These are phyloP conservation scores for Yarrowia sp. DNA, from an alignment of 805 yeast genomes.

Conservation along the genomic window DNA sequence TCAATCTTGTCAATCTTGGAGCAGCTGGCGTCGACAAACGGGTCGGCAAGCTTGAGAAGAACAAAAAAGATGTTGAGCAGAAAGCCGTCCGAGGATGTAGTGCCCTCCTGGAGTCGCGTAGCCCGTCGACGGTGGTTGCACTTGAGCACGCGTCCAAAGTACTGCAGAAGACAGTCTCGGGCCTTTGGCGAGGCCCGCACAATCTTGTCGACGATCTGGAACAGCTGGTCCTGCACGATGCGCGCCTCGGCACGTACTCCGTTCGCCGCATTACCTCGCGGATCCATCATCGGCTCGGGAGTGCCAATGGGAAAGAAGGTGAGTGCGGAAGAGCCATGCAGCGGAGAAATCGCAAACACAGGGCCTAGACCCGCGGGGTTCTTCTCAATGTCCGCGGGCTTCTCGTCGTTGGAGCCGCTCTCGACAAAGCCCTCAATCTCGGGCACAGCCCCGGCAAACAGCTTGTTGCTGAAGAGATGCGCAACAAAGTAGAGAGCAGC, in stretches of 20 bases:
- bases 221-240: conserved; percentile 53
- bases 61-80: conserved; percentile 73
- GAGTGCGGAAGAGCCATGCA: conserved; percentile 40
- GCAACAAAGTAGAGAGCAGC: conserved; percentile 50
- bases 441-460: conserved; percentile 60
- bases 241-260: conserved; percentile 35
- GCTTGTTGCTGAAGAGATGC: conserved; percentile 56
- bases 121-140: conserved; percentile 85
- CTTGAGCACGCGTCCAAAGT: conserved; percentile 73
- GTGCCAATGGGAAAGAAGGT: conserved; percentile 27
- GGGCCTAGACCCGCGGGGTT: conserved; percentile 69
- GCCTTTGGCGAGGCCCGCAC: conserved; percentile 69
- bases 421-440: conserved; percentile 52
- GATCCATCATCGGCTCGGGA: conserved; percentile 3
- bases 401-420: conserved; percentile 42
- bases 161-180: conserved; percentile 60
- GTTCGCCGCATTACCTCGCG: conserved; percentile 29
- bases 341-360: conserved; percentile 69
- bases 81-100: conserved; percentile 73
- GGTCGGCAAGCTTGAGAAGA: conserved; percentile 70
- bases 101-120: conserved; percentile 51
- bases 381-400: conserved; percentile 56
- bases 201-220: conserved; percentile 66
- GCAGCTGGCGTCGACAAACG: conserved; percentile 69
- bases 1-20: conserved; percentile 76